These are phyloP conservation scores for Triticum dicoccoides DNA, from an alignment of 176 grass and related monocot species.

Conservation along the genomic window DNA sequence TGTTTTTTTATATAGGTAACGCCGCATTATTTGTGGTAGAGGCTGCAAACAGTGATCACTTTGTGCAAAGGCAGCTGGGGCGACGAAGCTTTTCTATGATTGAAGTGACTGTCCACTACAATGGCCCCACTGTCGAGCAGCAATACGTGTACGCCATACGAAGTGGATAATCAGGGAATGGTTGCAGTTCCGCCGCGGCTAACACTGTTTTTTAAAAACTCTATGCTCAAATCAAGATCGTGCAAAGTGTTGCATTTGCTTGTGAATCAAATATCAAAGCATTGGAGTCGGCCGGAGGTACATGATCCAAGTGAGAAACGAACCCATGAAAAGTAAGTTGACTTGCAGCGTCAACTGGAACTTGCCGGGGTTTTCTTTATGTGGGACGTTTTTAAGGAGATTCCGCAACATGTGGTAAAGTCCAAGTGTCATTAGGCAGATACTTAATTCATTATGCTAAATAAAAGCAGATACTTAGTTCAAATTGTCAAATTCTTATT, in stretches of 20 bases:
- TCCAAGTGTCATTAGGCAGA: background rate
- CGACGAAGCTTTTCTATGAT: conserved; percentile 42
- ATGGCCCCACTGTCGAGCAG: conserved; percentile 16
- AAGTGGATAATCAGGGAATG: conserved; percentile 35
- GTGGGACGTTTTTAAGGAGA: background rate
- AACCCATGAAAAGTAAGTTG: background rate
- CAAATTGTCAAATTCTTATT: background rate
- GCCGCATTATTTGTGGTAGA: conserved; percentile 37
- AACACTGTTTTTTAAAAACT: background rate
- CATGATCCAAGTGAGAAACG: background rate
- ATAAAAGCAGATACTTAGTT: no score
- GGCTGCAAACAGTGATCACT: conserved; percentile 30
- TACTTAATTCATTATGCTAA: background rate
- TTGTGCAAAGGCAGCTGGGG: conserved; percentile 18
- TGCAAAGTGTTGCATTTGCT: background rate
- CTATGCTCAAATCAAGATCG: background rate
- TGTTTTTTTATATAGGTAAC: background rate
- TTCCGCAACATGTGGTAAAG: background rate
- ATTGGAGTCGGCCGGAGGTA: background rate
- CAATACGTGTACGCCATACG: background rate
- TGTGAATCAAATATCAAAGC: background rate
- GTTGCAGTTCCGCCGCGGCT: no score
- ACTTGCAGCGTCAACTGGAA: background rate
- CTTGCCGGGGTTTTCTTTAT: background rate
- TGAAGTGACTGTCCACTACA: conserved; percentile 38